These are phyloP conservation scores for Quercus mongolica DNA, from an alignment of 306 rosid genomes.

Conservation along the genomic window DNA sequence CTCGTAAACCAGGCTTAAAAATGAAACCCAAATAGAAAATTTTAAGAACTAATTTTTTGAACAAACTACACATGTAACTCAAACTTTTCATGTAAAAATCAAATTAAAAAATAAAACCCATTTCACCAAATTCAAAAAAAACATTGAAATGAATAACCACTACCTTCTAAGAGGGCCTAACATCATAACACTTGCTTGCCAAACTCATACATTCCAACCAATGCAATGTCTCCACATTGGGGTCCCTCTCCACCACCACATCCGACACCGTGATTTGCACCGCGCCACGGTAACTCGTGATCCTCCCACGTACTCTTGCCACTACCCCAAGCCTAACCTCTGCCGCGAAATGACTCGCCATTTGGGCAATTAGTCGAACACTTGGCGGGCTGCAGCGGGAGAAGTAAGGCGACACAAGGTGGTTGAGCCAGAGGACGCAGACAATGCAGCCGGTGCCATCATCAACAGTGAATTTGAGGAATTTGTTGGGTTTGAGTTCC, in stretches of 20 bases:
- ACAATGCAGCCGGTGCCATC: conserved; percentile 67
- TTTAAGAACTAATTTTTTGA: background rate
- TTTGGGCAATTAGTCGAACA: conserved; percentile 35
- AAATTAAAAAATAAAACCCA: background rate
- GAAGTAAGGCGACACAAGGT: conserved; percentile 43
- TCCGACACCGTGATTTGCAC: conserved; percentile 76
- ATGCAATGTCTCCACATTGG: conserved; percentile 67
- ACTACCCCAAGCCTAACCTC: conserved; percentile 41
- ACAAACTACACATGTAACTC: background rate
- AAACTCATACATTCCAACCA: conserved; percentile 63
- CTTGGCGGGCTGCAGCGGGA: conserved; percentile 46
- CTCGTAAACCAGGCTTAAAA: background rate
- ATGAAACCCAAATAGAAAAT: background rate
- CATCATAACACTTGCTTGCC: conserved; percentile 61
- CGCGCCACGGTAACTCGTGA: conserved; percentile 38
- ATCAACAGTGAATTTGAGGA: conserved; percentile 59
- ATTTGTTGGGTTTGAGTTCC: conserved; percentile 44
- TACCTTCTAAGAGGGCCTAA: background rate
- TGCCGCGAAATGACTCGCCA: conserved; percentile 31
- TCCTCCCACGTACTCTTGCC: conserved; percentile 64
- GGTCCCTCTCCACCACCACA: conserved; percentile 67
- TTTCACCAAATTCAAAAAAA: background rate
- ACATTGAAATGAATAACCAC: background rate
- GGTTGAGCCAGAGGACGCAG: conserved; percentile 88
- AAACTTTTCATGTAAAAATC: too few relatives aligned